Evolutionary conservation across 305 asterid species (phyloP), one percentile per base, ranked within the genome.

Genomic region (Solanum chacoense): DNA sequence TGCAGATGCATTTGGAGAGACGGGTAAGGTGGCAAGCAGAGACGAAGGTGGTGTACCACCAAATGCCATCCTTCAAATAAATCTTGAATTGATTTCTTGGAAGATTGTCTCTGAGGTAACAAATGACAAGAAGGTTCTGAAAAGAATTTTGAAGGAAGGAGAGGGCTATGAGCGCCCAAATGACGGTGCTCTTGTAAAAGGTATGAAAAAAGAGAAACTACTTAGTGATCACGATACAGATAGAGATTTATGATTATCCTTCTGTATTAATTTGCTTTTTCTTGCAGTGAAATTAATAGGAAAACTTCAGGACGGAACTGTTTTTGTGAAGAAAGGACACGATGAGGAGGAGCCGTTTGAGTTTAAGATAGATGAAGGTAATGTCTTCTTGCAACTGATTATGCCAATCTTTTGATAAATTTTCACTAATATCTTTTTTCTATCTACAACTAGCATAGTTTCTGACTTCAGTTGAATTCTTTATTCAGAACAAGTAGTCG

Each of bases 311-410:
- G 92, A 83, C 7, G 91, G 91, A 75, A 90, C 92, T 76, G 73
- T 89, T 75, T 90, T 88, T 31, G 73, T 83, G 29, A 84, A 84
- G 81, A 90, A 84, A 78, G 92, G 92, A 7, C 36, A 26, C 0
- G 28, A 86, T 80, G 87, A 88, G 28, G 89, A 37, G 45, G 90
- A 89, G n/a, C 92, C 88, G 0, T 89, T 81, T 42, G 92, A 90
- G 67, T 90, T 90, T 89, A 87, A 86, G 85, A 80, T 89, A 13
- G 92, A 87, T 88, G 91, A 88, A 90, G 92, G 92, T 90, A 29
- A 38, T 22, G 59, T n/a, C 29, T 24, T 34, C 0, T 18, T 10
- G 1, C 81, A 34, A 18, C 85, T 74, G 79, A 40, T 72, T 16
- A 59, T 75, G 42, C 16, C 11, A 31, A 50, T 16, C 2, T 0